Base-by-base conservation (phyloP, 495 filamentous ascomycete genomes). In the Penicillium ucsense region DNA sequence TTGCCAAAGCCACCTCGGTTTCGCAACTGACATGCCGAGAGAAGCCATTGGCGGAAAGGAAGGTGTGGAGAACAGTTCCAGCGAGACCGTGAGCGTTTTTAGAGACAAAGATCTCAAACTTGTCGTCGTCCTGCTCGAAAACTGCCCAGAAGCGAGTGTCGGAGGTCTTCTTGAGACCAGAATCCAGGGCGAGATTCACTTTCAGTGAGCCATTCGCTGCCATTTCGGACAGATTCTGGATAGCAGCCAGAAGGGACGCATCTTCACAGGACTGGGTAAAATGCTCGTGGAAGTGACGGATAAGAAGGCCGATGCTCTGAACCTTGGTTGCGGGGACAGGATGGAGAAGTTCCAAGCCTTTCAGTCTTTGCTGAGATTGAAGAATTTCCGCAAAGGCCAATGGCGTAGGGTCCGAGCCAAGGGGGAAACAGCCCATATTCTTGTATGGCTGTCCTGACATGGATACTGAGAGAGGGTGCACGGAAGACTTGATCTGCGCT, bases 101-200 rank as follows among this genome's bases (percentile, higher is more conserved):
- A 8, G 79, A 82, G 3, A 74, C 55, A 41, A 73, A 82, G 8
- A 82, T 60, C 28, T 75, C 70, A 6, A 72, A 43, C 4, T 58
- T 61, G 11, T 73, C 65, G 0, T 55, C 44, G 20, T 80, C 72
- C 11, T 67, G 49, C 34, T 75, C 67, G 46, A 71, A 77, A 3
- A 81, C 70, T 11, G 68, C 72, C 78, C 77, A 81, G 51, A 80
- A 80, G 32, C 77, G 73, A 20, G 55, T 49, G 10, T 72, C 70
- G 3, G 63, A 49, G 10, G 60, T 66, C 10, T 70, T 73, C 40
- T 71, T 72, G 37, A 81, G 73, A 6, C 77, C 79, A 37, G 76
- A 80, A 47, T 81, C 73, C 11, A 81, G 56, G 1, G 74, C 73
- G 31, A 70, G 63, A 52, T 68, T 65, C 0, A 79, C 60, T 31